A percentile compares a stretch with the other conserved stretches of the same genome.
Conservation (phyloP, 352 stramenopile species). For the Phytophthora sojae region DNA sequence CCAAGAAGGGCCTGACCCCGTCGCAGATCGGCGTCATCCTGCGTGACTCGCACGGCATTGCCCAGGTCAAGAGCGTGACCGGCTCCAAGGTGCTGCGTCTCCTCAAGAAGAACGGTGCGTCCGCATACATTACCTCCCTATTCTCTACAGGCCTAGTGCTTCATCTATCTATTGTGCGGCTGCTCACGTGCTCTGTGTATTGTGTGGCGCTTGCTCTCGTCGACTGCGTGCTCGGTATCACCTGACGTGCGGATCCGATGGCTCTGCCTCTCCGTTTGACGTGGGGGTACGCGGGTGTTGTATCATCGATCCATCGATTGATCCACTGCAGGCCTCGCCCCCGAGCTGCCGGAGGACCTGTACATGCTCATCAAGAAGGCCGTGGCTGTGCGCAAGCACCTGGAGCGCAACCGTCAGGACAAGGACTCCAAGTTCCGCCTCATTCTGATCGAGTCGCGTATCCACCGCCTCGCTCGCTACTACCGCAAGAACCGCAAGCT, state of each 20-base stretch:
- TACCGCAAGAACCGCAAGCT: slow-evolving; percentile 99
- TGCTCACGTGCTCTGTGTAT: slow-evolving; percentile 21
- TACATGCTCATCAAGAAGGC: slow-evolving; percentile 99
- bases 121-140: background rate
- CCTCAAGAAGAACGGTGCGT: slow-evolving; percentile 98
- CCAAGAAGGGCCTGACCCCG: slow-evolving; percentile 98
- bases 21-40: slow-evolving; percentile 99
- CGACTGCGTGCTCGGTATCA: slow-evolving; percentile 74
- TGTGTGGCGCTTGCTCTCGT: slow-evolving; percentile 24
- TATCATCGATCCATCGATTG: slow-evolving; percentile 5
- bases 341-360: slow-evolving; percentile 99
- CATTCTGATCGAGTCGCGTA: slow-evolving; percentile 99
- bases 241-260: slow-evolving; percentile 81
- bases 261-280: slow-evolving; percentile 73
- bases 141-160: background rate
- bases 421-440: slow-evolving; percentile 99
- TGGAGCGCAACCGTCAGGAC: slow-evolving; percentile 99
- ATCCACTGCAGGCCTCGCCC: slow-evolving; percentile 89
- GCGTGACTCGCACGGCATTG: slow-evolving; percentile 99
- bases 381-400: slow-evolving; percentile 99
- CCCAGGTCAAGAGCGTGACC: slow-evolving; percentile 98
- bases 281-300: slow-evolving; percentile 82
- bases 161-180: background rate
- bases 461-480: slow-evolving; percentile 98
- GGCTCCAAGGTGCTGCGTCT: slow-evolving; percentile 99